Evolutionary conservation across 2,329 filamentous ascomycete species (phyloP).

Genomic region (Fusarium sp.): DNA sequence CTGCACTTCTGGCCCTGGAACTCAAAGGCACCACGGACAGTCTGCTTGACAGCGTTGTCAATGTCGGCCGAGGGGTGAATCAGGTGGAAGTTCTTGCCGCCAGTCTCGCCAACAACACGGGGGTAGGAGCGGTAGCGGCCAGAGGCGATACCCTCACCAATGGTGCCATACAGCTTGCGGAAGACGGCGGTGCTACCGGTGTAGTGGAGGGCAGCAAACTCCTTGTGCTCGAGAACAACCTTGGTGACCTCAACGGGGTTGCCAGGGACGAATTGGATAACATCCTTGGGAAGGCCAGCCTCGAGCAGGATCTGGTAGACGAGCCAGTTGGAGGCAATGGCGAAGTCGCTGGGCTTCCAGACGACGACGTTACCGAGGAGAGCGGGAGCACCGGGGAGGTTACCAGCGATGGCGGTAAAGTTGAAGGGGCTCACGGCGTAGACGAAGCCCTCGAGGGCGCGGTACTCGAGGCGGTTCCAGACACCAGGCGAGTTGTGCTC

Average conservation of each 20-base stretch:
- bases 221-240: slow-evolving; percentile 77
- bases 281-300: slow-evolving; percentile 87
- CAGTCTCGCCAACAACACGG: slow-evolving; percentile 89
- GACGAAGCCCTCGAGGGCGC: slow-evolving; percentile 93
- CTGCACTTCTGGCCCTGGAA: slow-evolving; percentile 94
- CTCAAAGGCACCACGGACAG: slow-evolving; percentile 88
- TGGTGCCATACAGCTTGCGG: slow-evolving; percentile 87
- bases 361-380: slow-evolving; percentile 94
- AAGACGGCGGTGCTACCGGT: slow-evolving; percentile 94
- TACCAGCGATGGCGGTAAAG: slow-evolving; percentile 94
- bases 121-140: slow-evolving; percentile 88
- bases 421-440: slow-evolving; percentile 97
- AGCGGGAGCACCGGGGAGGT: slow-evolving; percentile 84
- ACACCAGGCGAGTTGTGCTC: slow-evolving; percentile 84
- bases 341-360: slow-evolving; percentile 94
- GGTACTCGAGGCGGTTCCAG: slow-evolving; percentile 93
- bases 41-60: slow-evolving; percentile 83
- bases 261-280: slow-evolving; percentile 94
- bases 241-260: slow-evolving; percentile 87
- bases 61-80: slow-evolving; percentile 83
- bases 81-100: slow-evolving; percentile 94
- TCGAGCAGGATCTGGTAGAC: slow-evolving; percentile 91
- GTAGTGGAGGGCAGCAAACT: slow-evolving; percentile 94
- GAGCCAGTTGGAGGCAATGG: slow-evolving; percentile 91
- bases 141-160: slow-evolving; percentile 83